Percentiles rank a stretch among this genome's conserved stretches.
Evolutionary conservation across 2,329 filamentous ascomycete species (phyloP).

Genomic region (Colletotrichum godetiae): DNA sequence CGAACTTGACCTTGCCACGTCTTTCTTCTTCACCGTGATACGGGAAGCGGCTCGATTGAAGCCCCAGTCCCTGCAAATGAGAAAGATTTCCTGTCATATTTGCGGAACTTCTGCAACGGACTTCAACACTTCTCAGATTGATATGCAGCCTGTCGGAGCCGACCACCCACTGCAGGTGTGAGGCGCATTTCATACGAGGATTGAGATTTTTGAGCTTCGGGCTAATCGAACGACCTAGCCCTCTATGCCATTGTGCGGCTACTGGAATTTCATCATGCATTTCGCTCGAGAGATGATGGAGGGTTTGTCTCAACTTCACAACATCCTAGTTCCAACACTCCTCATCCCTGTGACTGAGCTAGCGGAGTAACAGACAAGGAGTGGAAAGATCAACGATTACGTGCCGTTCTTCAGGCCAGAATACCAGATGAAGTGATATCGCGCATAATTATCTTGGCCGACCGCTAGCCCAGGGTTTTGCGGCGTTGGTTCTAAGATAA

Average conservation of each 20-base stretch:
- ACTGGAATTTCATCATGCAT: background rate
- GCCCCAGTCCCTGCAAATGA: background rate
- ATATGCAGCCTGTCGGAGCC: background rate
- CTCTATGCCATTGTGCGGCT: background rate
- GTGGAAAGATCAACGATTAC: background rate
- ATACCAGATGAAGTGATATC: background rate
- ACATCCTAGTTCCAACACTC: background rate
- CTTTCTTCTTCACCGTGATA: background rate
- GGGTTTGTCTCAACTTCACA: background rate
- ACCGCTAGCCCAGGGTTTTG: background rate
- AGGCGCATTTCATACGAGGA: background rate
- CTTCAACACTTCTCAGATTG: background rate
- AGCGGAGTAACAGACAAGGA: background rate
- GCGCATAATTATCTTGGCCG: background rate
- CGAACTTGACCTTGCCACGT: background rate
- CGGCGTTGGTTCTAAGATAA: background rate
- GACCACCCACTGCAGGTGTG: background rate
- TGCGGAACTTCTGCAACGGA: background rate
- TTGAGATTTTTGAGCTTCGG: background rate
- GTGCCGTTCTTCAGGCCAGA: background rate
- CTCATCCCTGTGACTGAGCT: background rate
- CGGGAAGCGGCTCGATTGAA: background rate
- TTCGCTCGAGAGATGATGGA: background rate
- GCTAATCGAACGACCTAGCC: background rate
- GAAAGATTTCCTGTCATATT: background rate